phyloP scores from a whole-genome alignment of 768 basidiomycete genomes.

The Gelatoporia subvermispora region DNA sequence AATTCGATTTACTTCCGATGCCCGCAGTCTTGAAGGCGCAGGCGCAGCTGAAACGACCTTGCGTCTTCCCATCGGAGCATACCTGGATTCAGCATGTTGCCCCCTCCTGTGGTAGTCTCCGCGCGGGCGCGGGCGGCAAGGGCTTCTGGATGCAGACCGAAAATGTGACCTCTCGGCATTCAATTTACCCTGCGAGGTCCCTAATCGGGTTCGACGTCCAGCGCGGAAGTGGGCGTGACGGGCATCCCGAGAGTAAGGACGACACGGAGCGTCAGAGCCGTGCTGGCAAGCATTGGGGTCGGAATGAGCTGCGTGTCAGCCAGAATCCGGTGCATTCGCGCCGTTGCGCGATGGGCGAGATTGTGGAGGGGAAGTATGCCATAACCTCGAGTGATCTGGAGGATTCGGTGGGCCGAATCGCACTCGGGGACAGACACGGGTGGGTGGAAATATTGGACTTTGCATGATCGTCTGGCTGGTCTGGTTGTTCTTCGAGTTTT shows the following conservation, averaged over 20 bases:
- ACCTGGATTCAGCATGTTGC: constrained; percentile 20
- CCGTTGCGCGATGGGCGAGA: constrained; percentile 27
- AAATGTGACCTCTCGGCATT: constrained; percentile 23
- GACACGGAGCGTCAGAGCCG: constrained; percentile 1
- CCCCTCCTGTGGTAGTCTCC: constrained; percentile 25
- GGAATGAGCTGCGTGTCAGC: constrained; percentile 19
- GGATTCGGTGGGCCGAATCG: constrained; percentile 31
- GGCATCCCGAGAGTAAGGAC: constrained; percentile 1
- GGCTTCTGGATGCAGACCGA: constrained; percentile 34
- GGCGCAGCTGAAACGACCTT: constrained; percentile 14
- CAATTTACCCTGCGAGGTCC: constrained; percentile 26
- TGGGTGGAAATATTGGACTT: constrained; percentile 29
- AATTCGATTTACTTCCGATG: constrained; percentile 27
- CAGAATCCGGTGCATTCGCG: constrained; percentile 24
- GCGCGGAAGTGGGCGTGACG: background rate
- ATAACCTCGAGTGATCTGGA: constrained; percentile 26
- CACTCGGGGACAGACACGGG: constrained; percentile 28
- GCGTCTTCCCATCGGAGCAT: constrained; percentile 19
- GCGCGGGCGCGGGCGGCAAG: constrained; percentile 26
- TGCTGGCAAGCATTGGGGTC: background rate
- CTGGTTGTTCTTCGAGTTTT: background rate
- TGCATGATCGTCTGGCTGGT: constrained; percentile 15
- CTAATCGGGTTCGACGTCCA: constrained; percentile 27
- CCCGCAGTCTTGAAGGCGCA: constrained; percentile 3
- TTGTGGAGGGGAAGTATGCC: constrained; percentile 25